phyloP scores from a whole-genome alignment of 148 eudicot species.

The Agrostemma githago region DNA sequence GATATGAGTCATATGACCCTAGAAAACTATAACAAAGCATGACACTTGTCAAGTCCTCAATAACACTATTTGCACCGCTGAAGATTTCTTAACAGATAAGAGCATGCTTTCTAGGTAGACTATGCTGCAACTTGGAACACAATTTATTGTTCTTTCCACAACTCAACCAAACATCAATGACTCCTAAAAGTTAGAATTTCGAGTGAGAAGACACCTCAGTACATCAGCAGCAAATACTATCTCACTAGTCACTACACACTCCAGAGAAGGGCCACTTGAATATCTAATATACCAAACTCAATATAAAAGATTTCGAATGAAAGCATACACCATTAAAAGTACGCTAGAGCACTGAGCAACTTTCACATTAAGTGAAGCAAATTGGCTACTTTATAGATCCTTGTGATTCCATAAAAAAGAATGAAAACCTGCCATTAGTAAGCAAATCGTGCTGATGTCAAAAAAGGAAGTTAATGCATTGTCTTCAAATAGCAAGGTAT shows the following conservation, averaged over 20 bases:
- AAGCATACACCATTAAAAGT: neutral
- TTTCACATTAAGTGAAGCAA: neutral
- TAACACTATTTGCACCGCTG: too few species aligned
- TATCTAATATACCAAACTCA: neutral
- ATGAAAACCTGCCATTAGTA: neutral
- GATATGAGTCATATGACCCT: neutral
- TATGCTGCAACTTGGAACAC: neutral
- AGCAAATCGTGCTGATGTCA: neutral
- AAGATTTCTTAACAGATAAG: too few species aligned
- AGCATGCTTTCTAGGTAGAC: too few species aligned
- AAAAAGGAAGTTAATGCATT: too few species aligned
- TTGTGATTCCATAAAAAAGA: neutral
- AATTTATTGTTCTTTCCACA: neutral
- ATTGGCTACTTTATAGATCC: neutral
- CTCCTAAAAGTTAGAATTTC: neutral
- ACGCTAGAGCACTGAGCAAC: neutral
- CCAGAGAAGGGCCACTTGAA: neutral
- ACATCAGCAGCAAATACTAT: neutral
- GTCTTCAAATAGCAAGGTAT: too few species aligned
- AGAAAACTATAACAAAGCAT: neutral
- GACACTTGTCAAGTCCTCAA: too few species aligned
- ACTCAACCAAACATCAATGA: neutral
- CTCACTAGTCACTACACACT: neutral
- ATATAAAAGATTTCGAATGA: neutral
- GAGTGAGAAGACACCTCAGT: neutral